Evolutionary conservation across 2,329 filamentous ascomycete species (phyloP).

Genomic region (Neobulgaria alba): DNA sequence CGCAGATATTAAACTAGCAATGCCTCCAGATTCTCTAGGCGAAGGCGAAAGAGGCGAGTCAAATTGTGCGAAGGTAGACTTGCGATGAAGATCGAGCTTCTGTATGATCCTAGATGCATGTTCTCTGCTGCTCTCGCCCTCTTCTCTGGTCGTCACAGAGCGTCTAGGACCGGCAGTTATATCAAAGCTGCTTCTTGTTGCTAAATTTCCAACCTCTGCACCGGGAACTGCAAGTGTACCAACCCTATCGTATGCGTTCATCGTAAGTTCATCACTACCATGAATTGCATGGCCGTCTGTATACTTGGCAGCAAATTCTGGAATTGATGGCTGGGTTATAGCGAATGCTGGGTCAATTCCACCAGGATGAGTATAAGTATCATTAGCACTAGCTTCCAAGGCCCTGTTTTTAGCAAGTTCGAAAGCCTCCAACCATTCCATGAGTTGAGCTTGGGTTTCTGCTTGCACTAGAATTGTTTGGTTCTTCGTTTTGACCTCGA

Average conservation of each 20-base stretch:
- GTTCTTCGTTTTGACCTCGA: conserved; percentile 97
- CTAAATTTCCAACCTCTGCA: conserved; percentile 37
- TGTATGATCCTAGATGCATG: conserved; percentile 86
- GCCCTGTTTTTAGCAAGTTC: conserved; percentile 91
- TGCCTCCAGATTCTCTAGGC: conserved; percentile 49
- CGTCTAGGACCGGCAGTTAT: conserved; percentile 36
- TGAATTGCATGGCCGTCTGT: conserved; percentile 51
- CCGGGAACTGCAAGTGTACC: conserved; percentile 58
- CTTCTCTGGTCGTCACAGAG: conserved; percentile 53
- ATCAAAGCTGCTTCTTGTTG: conserved; percentile 65
- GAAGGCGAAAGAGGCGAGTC: conserved; percentile 31
- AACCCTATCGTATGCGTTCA: conserved; percentile 45
- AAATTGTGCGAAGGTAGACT: conserved; percentile 46
- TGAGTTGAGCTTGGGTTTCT: conserved; percentile 86
- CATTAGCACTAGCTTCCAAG: conserved; percentile 60
- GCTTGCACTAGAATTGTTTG: conserved; percentile 83
- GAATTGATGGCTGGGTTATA: conserved; percentile 78
- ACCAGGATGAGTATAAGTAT: conserved; percentile 33
- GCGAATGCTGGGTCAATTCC: conserved; percentile 72
- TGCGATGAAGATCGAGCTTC: conserved; percentile 83
- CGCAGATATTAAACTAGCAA: conserved; percentile 77
- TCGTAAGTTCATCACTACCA: conserved; percentile 39
- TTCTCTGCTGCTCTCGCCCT: conserved; percentile 68
- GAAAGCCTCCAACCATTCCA: conserved; percentile 89
- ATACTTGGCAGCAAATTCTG: conserved; percentile 80